Conservation (phyloP, 2,329 filamentous ascomycete species). For the Curvularia eragrostidis region DNA sequence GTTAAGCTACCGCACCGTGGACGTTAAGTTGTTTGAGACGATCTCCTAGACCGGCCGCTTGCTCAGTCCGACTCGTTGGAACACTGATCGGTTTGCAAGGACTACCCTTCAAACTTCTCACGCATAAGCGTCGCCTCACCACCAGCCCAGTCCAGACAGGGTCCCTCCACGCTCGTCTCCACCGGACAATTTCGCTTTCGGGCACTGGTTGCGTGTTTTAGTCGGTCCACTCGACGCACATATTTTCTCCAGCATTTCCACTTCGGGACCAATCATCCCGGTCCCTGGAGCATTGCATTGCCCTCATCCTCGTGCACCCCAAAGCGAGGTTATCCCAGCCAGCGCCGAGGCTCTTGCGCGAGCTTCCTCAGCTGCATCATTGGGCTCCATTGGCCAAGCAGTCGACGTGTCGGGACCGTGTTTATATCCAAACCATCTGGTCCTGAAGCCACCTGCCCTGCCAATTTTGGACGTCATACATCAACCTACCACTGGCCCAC, state of each 20-base stretch:
- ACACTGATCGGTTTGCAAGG: constrained; percentile 44
- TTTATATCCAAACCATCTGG: constrained; percentile 48
- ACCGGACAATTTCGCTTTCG: constrained; percentile 40
- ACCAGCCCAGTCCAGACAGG: constrained; percentile 35
- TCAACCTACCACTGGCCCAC: constrained; percentile 21
- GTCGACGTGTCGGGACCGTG: constrained; percentile 44
- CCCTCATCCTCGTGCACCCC: constrained; percentile 44
- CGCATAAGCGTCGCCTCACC: constrained; percentile 39
- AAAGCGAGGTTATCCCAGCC: constrained; percentile 49
- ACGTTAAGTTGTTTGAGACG: constrained; percentile 47
- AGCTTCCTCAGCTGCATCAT: constrained; percentile 41
- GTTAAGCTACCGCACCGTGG: constrained; percentile 40
- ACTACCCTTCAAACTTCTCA: constrained; percentile 44
- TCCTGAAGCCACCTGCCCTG: constrained; percentile 38
- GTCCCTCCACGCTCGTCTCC: constrained; percentile 47
- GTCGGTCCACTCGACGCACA: constrained; percentile 35
- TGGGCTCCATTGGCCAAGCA: constrained; percentile 47
- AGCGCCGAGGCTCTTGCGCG: constrained; percentile 47
- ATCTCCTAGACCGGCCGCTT: constrained; percentile 36
- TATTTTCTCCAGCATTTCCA: constrained; percentile 47
- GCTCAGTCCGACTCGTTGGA: constrained; percentile 38
- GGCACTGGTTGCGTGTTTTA: constrained; percentile 41
- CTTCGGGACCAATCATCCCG: constrained; percentile 46
- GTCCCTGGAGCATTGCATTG: constrained; percentile 32
- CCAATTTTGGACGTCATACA: constrained; percentile 39